Percentiles rank a stretch among this genome's conserved stretches.
These are phyloP conservation scores for Chamaecyparis obtusa DNA, from an alignment of 75 land plant genomes.

Conservation along the genomic window DNA sequence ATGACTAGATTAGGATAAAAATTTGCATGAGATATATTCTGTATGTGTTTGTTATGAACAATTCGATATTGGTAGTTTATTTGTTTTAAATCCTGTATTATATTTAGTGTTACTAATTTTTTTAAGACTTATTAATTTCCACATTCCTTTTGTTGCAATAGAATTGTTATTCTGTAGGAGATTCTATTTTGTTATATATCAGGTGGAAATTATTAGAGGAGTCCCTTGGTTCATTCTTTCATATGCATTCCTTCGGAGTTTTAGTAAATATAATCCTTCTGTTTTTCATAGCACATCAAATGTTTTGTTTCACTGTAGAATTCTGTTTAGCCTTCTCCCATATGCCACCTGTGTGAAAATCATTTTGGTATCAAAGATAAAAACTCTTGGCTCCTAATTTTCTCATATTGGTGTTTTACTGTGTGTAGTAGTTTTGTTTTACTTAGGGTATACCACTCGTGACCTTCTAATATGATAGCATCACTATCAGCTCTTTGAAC, in stretches of 20 bases:
- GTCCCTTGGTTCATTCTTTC: background rate
- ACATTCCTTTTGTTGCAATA: background rate
- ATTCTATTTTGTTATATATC: background rate
- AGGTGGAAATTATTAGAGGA: background rate
- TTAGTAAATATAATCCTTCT: background rate
- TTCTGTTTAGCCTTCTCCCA: background rate
- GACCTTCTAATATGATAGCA: too few relatives aligned
- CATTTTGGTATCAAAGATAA: too few relatives aligned
- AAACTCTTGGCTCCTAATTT: too few relatives aligned
- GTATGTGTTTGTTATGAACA: background rate
- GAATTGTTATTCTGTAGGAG: background rate
- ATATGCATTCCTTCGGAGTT: background rate
- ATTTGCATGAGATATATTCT: background rate
- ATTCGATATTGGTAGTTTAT: background rate
- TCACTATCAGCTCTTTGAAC: too few relatives aligned
- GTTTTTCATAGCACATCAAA: background rate
- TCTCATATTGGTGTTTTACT: too few relatives aligned
- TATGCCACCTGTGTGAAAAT: background rate
- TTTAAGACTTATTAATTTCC: background rate
- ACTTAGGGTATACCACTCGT: too few relatives aligned
- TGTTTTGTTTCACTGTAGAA: background rate
- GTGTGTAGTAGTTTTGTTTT: too few relatives aligned
- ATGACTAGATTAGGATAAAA: background rate
- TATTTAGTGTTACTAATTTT: background rate
- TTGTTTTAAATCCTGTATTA: background rate